Conservation (phyloP, 1,139 yeast genomes). For the Hyphopichia khmerensis region DNA sequence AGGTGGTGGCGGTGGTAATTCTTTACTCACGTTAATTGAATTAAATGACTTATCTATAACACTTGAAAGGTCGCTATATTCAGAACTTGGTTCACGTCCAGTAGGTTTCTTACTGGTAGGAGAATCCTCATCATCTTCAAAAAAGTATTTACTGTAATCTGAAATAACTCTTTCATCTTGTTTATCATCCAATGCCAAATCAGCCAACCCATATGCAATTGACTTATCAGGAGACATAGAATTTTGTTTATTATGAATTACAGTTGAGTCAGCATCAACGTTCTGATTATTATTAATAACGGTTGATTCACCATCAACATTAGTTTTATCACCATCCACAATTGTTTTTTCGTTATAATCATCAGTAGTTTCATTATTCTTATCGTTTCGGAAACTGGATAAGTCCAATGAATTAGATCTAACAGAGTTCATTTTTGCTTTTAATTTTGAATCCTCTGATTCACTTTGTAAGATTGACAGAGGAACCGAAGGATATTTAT, state of each 20-base stretch:
- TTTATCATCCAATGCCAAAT: constrained; percentile 13
- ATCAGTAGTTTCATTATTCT: constrained; percentile 1
- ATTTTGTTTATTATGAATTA: background rate
- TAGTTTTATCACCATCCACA: background rate
- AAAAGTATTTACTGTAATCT: constrained; percentile 33
- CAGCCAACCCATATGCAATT: constrained; percentile 14
- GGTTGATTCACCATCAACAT: too few species aligned
- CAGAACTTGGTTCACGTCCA: background rate
- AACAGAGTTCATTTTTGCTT: constrained; percentile 2
- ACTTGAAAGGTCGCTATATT: constrained; percentile 1
- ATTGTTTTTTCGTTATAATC: constrained; percentile 9
- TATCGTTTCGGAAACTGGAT: constrained; percentile 19
- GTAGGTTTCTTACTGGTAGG: background rate
- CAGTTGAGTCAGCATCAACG: background rate
- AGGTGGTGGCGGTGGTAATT: constrained; percentile 2
- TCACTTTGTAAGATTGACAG: constrained; percentile 11
- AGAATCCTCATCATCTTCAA: constrained; percentile 22
- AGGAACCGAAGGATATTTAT: constrained; percentile 40
- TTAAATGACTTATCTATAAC: background rate
- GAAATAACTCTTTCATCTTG: constrained; percentile 22
- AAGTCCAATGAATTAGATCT: constrained; percentile 27
- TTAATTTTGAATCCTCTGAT: constrained; percentile 1
- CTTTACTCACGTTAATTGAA: background rate
- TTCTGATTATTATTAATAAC: background rate
- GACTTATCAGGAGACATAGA: constrained; percentile 7